Conservation (phyloP, 306 rosid species). For the Dryas drummondii region DNA sequence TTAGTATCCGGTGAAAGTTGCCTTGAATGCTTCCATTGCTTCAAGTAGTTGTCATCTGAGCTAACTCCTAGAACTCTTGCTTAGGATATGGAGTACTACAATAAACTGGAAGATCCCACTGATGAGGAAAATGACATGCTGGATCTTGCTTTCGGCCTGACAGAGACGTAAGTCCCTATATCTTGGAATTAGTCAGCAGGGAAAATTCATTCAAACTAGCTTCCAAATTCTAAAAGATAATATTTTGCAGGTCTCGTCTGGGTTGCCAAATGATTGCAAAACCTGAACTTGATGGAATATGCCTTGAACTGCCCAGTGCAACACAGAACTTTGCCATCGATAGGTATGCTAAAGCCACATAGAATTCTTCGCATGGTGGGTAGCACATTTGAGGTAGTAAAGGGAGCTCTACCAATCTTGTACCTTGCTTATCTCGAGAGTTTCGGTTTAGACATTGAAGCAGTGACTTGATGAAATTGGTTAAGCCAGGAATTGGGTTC, state of each 20-base stretch:
- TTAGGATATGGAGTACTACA: conserved; percentile 75
- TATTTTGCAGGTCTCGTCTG: conserved; percentile 71
- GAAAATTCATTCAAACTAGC: conserved; percentile 5
- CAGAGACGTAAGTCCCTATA: conserved; percentile 61
- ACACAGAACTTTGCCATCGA: conserved; percentile 85
- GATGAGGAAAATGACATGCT: conserved; percentile 96
- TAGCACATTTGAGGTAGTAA: neutral
- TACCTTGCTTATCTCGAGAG: neutral
- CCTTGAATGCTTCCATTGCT: neutral
- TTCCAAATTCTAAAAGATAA: neutral
- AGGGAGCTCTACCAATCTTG: neutral
- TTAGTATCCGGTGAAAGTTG: neutral
- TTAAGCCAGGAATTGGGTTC: neutral
- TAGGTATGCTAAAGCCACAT: conserved; percentile 71
- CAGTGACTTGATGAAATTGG: neutral
- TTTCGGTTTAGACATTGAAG: neutral
- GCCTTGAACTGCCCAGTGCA: conserved; percentile 77
- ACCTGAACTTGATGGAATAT: conserved; percentile 74
- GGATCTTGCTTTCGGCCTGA: conserved; percentile 83
- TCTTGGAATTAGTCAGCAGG: neutral
- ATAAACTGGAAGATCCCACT: conserved; percentile 80
- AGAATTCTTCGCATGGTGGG: neutral
- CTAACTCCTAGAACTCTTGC: conserved; percentile 20
- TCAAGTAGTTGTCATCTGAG: neutral
- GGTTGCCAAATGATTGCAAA: conserved; percentile 92